Conservation (phyloP, 805 yeast genomes). For the Torulaspora franciscae region DNA sequence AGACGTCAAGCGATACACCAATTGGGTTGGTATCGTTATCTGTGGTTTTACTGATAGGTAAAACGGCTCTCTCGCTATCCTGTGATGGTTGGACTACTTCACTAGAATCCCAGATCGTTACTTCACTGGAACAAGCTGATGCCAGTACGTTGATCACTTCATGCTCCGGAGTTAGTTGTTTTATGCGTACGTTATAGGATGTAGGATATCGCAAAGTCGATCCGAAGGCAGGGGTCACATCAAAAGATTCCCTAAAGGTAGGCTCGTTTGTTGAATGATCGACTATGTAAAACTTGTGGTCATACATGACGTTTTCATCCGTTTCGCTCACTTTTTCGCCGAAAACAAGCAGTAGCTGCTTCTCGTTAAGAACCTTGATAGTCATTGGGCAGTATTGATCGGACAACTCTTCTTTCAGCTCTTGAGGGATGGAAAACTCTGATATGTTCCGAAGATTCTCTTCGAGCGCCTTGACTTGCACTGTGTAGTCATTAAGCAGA, state of each 20-base stretch:
- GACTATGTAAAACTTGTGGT: constrained; percentile 28
- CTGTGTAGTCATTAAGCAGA: constrained; percentile 5
- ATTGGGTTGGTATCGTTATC: constrained; percentile 66
- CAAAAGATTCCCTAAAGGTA: constrained; percentile 37
- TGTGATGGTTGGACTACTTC: constrained; percentile 47
- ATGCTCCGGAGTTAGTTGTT: constrained; percentile 39
- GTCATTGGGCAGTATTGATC: constrained; percentile 33
- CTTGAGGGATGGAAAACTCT: constrained; percentile 20
- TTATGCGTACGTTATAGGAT: constrained; percentile 41
- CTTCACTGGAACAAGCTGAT: constrained; percentile 61
- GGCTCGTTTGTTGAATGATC: constrained; percentile 2
- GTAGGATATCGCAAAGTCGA: constrained; percentile 43
- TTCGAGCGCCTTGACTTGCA: constrained; percentile 4
- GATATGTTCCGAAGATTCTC: neutral
- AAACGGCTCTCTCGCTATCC: constrained; percentile 66
- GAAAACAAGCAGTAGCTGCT: constrained; percentile 24
- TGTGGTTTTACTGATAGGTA: constrained; percentile 64
- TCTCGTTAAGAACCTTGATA: constrained; percentile 21
- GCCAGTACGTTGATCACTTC: constrained; percentile 44
- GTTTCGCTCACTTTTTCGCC: constrained; percentile 29
- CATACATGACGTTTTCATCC: constrained; percentile 26
- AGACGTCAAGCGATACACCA: constrained; percentile 62
- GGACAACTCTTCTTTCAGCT: constrained; percentile 24
- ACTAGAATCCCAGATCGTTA: constrained; percentile 42
- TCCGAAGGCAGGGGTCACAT: constrained; percentile 51